phyloP scores from a whole-genome alignment of 768 basidiomycete species.

The Mrakia gelida region DNA sequence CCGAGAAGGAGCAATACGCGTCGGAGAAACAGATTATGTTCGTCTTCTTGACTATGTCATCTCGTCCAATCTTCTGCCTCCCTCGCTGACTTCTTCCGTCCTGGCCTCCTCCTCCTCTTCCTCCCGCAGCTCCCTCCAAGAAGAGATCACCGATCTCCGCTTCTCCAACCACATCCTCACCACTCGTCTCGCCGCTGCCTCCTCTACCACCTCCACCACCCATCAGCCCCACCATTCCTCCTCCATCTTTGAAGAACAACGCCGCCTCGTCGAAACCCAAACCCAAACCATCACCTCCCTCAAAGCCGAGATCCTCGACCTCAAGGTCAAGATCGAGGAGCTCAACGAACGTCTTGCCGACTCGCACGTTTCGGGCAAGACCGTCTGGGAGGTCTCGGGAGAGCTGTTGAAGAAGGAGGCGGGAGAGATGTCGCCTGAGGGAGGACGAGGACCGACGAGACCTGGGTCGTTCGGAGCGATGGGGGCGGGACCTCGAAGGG shows the following conservation, averaged over 20 bases:
- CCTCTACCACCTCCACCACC: neutral
- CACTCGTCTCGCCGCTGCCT: neutral
- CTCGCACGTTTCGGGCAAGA: neutral
- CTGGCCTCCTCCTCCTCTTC: neutral
- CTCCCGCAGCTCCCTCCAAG: neutral
- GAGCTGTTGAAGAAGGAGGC: neutral
- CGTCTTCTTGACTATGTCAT: neutral
- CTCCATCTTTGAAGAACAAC: neutral
- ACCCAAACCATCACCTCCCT: neutral
- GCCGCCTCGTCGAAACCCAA: neutral
- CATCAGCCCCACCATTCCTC: neutral
- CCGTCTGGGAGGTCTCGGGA: neutral
- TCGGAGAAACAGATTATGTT: conserved; percentile 1
- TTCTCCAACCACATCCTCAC: neutral
- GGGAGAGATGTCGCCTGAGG: neutral
- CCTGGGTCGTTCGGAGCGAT: neutral
- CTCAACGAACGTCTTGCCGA: conserved; percentile 3
- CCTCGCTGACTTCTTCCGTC: neutral
- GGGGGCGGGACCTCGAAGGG: neutral
- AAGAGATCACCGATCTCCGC: conserved; percentile 6
- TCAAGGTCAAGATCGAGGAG: conserved; percentile 13
- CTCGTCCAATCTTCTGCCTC: neutral
- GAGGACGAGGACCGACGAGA: neutral
- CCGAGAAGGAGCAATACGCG: neutral
- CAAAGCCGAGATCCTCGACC: neutral